Evolutionary conservation across 805 yeast genomes (phyloP), one percentile per base, ranked within the genome.

Genomic region (Kregervanrija fluxuum): DNA sequence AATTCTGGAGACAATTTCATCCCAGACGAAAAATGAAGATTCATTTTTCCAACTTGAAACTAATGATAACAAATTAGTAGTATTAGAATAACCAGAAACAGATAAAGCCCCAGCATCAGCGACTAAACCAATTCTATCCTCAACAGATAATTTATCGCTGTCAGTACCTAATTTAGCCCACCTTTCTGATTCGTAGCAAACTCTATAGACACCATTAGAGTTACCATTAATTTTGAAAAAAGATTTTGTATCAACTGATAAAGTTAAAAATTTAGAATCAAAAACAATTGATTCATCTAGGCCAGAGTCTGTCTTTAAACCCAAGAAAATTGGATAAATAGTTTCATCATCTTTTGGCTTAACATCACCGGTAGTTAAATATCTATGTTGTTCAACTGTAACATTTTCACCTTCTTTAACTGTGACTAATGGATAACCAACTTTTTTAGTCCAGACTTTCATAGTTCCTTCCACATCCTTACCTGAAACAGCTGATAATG

Each of bases 381-480:
- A 84, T 54, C 91, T 71, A 49, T 77, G 70, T 66, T 84, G 91
- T 37, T 59, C 62, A 40, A 80, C 63, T 8, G 56, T 58, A 16
- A 60, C 51, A 16, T 45, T 37, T 12, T 59, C 66, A 11, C 62
- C 59, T 40, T 54, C 57, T 10, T 57, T 63, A 28, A 84, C 90
- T 30, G 71, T 66, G 22, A 86, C 60, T 22, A 82, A 65, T 6
- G 95, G 95, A 65, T 73, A 86, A 31, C 95, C 95, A 40, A 82
- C 78, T 55, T 77, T 72, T 42, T 71, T 70, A 48, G 85, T 84
- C 95, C 95, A 86, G 32, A 73, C 61, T 46, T 76, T 73, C 88
- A 86, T 82, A 56, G 80, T 75, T 22, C 64, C 52, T 52, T 66
- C 68, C 38, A 86, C 79, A 48, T 86, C 85, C 59, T 74, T 69